phyloP scores from a whole-genome alignment of 345 rosid genomes.

The Salix dunnii region DNA sequence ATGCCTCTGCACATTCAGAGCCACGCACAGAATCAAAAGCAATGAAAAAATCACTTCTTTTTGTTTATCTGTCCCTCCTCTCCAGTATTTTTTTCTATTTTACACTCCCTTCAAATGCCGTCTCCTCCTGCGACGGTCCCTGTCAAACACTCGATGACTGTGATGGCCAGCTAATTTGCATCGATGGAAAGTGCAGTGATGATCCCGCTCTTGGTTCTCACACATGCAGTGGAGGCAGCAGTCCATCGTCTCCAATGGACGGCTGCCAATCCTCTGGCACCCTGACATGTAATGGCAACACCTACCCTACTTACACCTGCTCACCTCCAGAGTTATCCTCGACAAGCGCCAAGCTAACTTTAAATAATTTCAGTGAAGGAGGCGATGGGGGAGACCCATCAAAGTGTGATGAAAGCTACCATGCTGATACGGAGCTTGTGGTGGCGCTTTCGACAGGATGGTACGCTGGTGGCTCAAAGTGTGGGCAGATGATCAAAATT shows the following conservation, averaged over 20 bases:
- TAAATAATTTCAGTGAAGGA: conserved; percentile 40
- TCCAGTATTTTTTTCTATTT: neutral
- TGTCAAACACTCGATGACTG: conserved; percentile 34
- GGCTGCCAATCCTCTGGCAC: conserved; percentile 23
- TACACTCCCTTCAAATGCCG: conserved; percentile 14
- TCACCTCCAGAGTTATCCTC: conserved; percentile 30
- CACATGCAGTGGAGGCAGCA: conserved; percentile 21
- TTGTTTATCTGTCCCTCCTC: neutral
- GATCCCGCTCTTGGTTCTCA: conserved; percentile 33
- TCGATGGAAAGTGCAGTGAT: conserved; percentile 32
- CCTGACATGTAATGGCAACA: neutral
- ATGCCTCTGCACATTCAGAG: too few relatives aligned
- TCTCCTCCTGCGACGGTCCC: conserved; percentile 38
- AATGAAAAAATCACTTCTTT: too few relatives aligned
- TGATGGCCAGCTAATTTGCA: conserved; percentile 37
- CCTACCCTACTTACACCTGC: conserved; percentile 16
- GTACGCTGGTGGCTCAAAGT: conserved; percentile 31
- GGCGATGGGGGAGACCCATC: conserved; percentile 32
- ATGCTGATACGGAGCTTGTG: conserved; percentile 10
- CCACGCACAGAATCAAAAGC: too few relatives aligned
- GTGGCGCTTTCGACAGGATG: conserved; percentile 45
- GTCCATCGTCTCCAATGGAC: neutral
- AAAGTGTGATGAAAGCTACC: conserved; percentile 27
- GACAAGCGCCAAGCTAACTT: conserved; percentile 20
- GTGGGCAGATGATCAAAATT: conserved; percentile 31